Evolutionary conservation across 192 early-diverging fungal genomes (phyloP).

Genomic region (Borealophlyctis nickersoniae): DNA sequence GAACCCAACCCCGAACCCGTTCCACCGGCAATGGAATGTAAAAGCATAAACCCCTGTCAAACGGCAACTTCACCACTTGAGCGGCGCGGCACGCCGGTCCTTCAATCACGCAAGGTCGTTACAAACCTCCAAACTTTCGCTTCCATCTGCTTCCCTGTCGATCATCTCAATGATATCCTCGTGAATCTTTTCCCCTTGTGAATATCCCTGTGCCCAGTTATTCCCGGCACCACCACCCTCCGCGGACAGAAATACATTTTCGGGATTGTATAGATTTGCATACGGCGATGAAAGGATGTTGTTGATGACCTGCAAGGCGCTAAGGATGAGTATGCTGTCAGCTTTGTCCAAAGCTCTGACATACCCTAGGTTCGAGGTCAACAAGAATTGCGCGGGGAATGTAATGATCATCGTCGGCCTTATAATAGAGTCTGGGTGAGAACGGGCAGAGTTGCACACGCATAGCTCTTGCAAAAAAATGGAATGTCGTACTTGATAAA

Average conservation of each 20-base stretch:
- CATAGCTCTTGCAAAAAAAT: background rate
- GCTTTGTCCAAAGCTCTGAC: background rate
- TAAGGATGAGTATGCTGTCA: background rate
- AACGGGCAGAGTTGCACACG: background rate
- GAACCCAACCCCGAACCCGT: constrained; percentile 97
- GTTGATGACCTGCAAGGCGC: constrained; percentile 78
- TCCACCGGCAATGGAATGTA: constrained; percentile 97
- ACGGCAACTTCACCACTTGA: too few species aligned
- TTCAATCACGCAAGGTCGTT: too few species aligned
- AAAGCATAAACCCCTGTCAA: constrained; percentile 81
- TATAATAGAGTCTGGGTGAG: too few species aligned
- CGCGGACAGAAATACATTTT: constrained; percentile 89
- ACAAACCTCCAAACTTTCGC: constrained; percentile 87
- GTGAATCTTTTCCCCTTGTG: constrained; percentile 77
- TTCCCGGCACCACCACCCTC: constrained; percentile 98
- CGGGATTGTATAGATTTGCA: constrained; percentile 94
- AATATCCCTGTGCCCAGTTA: constrained; percentile 92
- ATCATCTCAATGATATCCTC: constrained; percentile 97
- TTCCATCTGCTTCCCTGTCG: constrained; percentile 92
- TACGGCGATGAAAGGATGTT: constrained; percentile 83
- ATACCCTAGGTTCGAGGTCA: constrained; percentile 85
- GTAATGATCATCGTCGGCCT: constrained; percentile 67
- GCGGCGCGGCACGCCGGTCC: background rate
- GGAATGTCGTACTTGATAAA: constrained; percentile 91
- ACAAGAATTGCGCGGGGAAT: constrained; percentile 85